Evolutionary conservation across 108 stramenopile species (phyloP), one percentile per base, ranked within the genome.

Genomic region (Bacterosira constricta): DNA sequence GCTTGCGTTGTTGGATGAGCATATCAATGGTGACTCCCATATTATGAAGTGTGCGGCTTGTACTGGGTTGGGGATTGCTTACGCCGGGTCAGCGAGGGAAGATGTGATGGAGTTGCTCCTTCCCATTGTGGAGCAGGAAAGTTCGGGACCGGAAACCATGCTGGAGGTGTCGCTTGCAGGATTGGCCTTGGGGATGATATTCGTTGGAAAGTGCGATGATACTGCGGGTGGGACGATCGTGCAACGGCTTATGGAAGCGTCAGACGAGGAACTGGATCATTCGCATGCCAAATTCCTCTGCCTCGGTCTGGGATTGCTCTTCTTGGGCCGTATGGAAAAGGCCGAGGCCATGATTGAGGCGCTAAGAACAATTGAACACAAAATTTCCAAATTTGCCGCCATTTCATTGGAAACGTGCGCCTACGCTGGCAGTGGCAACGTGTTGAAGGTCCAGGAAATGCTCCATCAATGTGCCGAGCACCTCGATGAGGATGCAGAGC

Each of bases 381-480:
- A 92, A 71, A 94, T 98, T 59, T 86, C 92, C 30, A 96, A 96
- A 75, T 96, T 85, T 79, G 96, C 98, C 12, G 93, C 86, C 41
- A 75, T 97, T 34, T 86, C 95, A 64, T 75, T 99, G 45, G 94
- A 96, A 57, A 96, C 96, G 31, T 95, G 89, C 54, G 99, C 99
- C 15, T 99, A 98, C 73, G 96, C 99, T 49, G 99, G 97, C 41
- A 96, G 95, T 53, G 99, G 99, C 21, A 98, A 99, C 66, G 99
- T 99, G 34, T 85, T 98, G 58, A 90, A 89, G 80, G 94, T 97
- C 4, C 97, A 99, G 77, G 86, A 98, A 71, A 97, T 99, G 97
- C 86, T 99, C 27, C 99, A 98, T 73, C 85, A 97, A 50, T 98
- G 97, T 71, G 90, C 98, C 4, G 98, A 99, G 80, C 99, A 99